A percentile compares a stretch with the other conserved stretches of the same genome.
phyloP scores from a whole-genome alignment of 495 filamentous ascomycete species.

The Hypoxylon perforatum region DNA sequence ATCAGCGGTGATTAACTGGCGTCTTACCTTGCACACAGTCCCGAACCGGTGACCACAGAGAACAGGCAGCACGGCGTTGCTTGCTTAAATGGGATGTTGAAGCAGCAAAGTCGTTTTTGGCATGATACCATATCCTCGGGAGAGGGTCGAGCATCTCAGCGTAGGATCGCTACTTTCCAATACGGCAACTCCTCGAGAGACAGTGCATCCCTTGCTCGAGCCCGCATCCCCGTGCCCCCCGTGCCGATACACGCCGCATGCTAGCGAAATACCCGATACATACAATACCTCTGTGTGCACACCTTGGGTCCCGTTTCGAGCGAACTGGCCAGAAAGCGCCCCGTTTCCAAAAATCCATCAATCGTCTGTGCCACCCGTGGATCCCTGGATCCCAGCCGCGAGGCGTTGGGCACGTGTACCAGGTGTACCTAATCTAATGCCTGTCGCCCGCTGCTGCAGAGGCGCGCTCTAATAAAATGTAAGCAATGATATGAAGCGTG shows the following conservation, averaged over 20 bases:
- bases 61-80: conserved; percentile 5
- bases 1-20: conserved; percentile 11
- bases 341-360: conserved; percentile 12
- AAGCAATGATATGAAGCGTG: conserved; percentile 16
- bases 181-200: conserved; percentile 29
- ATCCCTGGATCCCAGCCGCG: conserved; percentile 9
- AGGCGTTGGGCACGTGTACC: conserved; percentile 35
- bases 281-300: conserved; percentile 4
- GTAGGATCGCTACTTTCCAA: conserved; percentile 29
- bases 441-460: conserved; percentile 9
- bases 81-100: conserved; percentile 35
- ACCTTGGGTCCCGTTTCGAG: conserved; percentile 21
- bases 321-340: conserved; percentile 13
- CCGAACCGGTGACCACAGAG: conserved; percentile 4
- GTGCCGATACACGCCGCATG: conserved; percentile 29
- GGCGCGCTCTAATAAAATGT: conserved; percentile 4
- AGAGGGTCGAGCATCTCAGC: conserved; percentile 10
- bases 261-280: conserved; percentile 23
- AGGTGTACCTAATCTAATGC: conserved; percentile 20
- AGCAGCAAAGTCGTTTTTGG: conserved; percentile 17
- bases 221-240: conserved; percentile 10
- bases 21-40: conserved; percentile 13
- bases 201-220: conserved; percentile 15
- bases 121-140: conserved; percentile 38
- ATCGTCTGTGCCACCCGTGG: conserved; percentile 23